These are phyloP conservation scores for Ampelocalamus luodianensis DNA, from an alignment of 176 grass and related monocot genomes.

Conservation along the genomic window DNA sequence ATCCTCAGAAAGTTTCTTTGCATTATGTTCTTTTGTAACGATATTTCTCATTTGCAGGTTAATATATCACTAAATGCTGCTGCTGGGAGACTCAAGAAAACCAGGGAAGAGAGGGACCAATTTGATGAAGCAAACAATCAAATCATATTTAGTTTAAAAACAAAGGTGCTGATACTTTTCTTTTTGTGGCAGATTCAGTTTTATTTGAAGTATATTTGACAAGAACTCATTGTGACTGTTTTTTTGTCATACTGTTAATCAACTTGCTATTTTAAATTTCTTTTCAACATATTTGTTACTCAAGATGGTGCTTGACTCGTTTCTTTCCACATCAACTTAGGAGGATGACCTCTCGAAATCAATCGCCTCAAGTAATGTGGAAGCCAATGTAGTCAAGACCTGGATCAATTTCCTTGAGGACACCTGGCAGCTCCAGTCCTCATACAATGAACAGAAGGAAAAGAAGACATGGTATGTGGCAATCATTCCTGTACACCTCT, in stretches of 20 bases:
- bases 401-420: slow-evolving; percentile 95
- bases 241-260: background rate
- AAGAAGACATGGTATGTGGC: slow-evolving; percentile 69
- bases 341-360: slow-evolving; percentile 89
- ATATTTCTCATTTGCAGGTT: slow-evolving; percentile 57
- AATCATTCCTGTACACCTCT: slow-evolving; percentile 34
- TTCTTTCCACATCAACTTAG: slow-evolving; percentile 53
- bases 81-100: slow-evolving; percentile 73
- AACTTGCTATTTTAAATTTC: background rate
- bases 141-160: slow-evolving; percentile 80
- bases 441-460: slow-evolving; percentile 75
- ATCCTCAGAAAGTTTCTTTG: background rate
- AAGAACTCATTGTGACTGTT: background rate
- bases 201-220: slow-evolving; percentile 30
- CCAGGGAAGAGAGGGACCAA: slow-evolving; percentile 93
- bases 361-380: slow-evolving; percentile 70
- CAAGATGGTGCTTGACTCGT: slow-evolving; percentile 24
- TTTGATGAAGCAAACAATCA: slow-evolving; percentile 96
- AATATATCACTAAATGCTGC: slow-evolving; percentile 74
- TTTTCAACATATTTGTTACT: slow-evolving; percentile 5
- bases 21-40: slow-evolving; percentile 48
- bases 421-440: slow-evolving; percentile 84
- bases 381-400: slow-evolving; percentile 75
- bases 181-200: slow-evolving; percentile 32
- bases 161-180: slow-evolving; percentile 63